Evolutionary conservation across 2,329 filamentous ascomycete genomes (phyloP), one percentile per base, ranked within the genome.

Genomic region (Paecilomyces dactylethromorphus): DNA sequence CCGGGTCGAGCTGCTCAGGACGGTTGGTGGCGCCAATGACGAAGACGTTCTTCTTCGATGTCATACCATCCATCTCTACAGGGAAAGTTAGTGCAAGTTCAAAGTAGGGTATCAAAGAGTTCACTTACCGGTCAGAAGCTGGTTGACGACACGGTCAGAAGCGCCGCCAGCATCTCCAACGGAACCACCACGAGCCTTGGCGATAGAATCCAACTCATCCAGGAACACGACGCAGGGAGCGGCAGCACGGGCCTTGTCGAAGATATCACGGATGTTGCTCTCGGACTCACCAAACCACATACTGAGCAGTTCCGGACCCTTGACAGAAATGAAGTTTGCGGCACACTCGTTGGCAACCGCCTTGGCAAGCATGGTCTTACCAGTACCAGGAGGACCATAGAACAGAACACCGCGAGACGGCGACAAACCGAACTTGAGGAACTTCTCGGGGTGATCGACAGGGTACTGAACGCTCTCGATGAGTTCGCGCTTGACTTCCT

Each of bases 221-320:
- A 99, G 85, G 88, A 99, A 99, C 69, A 99, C 94, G 63, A 99
- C 91, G 70, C 95, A 99, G 79, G 94, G 94, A 69, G 94, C 94
- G 62, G 95, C 94, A 63, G 94, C 95, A 74, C 94, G 91, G 65
- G 94, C 94, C 87, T 97, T 99, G 86, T 99, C 94, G 78, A 99
- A 99, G 71, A 99, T 99, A 76, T 99, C 94, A 74, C 94, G 91
- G 66, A 99, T 97, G 81, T 99, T 99, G 86, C 91, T 96, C 81
- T 99, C 95, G 57, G 94, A 99, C 82, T 99, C 94, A 87, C 94
- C 94, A 74, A 99, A 99, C 94, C 94, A 99, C 94, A 99, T 99
- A 77, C 92, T 97, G 69, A 99, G 86, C 71, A 99, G 84, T 78
- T 99, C 94, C 59, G 94, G 95, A 62, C 94, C 94, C 87, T 99